phyloP scores from a whole-genome alignment of 208 protist species.

The Wallacemonas sp. region DNA sequence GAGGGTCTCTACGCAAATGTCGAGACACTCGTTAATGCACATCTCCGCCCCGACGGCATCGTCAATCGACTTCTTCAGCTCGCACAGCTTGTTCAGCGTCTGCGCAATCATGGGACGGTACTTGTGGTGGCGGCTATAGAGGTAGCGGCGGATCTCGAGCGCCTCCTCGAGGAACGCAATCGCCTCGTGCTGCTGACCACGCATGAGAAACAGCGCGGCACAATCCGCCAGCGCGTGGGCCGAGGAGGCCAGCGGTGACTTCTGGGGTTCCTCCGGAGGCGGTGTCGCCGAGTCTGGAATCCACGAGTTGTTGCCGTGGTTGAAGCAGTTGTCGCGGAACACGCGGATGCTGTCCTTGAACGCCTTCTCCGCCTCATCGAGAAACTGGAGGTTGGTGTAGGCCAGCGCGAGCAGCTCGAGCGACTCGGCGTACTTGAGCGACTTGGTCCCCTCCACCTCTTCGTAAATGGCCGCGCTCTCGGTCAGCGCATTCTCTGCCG shows the following conservation, averaged over 20 bases:
- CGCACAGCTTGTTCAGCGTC: conserved; percentile 89
- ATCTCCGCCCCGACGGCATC: conserved; percentile 83
- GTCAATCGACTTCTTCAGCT: conserved; percentile 81
- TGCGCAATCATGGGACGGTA: conserved; percentile 90
- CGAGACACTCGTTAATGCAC: conserved; percentile 86
- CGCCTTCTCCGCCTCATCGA: conserved; percentile 89
- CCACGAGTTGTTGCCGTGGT: conserved; percentile 79
- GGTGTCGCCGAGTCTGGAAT: conserved; percentile 50
- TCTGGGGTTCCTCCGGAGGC: conserved; percentile 67
- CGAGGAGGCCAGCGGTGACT: conserved; percentile 75
- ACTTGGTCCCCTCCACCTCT: conserved; percentile 66
- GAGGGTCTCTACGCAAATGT: conserved; percentile 82
- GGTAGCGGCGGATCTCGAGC: conserved; percentile 83
- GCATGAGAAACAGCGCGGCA: conserved; percentile 78
- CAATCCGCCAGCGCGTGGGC: conserved; percentile 89
- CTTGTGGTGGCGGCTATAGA: conserved; percentile 80
- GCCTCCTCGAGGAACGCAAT: conserved; percentile 87
- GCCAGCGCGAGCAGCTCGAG: conserved; percentile 80
- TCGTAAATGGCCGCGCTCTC: conserved; percentile 90
- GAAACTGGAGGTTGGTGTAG: conserved; percentile 86
- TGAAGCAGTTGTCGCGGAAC: conserved; percentile 84
- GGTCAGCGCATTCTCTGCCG: conserved; percentile 88
- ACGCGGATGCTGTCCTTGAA: conserved; percentile 89
- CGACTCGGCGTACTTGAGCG: conserved; percentile 82
- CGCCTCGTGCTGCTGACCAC: conserved; percentile 61